phyloP scores from a whole-genome alignment of 257 asterid genomes.

The Petunia secreta region DNA sequence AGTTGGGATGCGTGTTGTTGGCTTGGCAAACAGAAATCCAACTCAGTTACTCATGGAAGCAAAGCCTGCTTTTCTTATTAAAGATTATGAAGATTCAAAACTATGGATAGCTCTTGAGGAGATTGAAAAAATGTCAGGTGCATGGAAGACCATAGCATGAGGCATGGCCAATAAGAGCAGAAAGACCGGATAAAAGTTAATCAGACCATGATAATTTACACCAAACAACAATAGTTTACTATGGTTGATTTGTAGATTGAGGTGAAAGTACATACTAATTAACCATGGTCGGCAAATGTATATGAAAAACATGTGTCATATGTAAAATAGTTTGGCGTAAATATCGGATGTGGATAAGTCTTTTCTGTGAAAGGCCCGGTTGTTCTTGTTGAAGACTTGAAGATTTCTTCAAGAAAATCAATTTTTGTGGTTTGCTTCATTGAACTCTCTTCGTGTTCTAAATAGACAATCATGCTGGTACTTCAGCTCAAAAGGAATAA shows the following conservation, averaged over 20 bases:
- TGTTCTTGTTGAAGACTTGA: background rate
- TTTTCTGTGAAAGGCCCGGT: background rate
- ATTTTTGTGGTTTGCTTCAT: no score
- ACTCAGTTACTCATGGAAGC: conserved; percentile 62
- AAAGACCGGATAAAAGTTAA: background rate
- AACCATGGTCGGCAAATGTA: background rate
- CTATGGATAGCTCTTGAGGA: conserved; percentile 73
- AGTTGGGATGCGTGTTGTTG: conserved; percentile 81
- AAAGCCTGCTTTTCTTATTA: conserved; percentile 71
- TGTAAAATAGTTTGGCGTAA: background rate
- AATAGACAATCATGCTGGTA: no score
- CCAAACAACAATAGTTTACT: background rate
- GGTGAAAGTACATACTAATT: background rate
- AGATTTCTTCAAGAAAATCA: background rate
- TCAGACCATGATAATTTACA: background rate
- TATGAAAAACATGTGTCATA: background rate
- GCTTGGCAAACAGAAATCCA: conserved; percentile 79
- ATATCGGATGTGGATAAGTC: background rate
- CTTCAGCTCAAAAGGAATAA: no score
- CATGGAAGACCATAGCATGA: conserved; percentile 27
- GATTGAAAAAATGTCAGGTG: conserved; percentile 49
- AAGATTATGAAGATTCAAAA: conserved; percentile 81
- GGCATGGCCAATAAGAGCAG: background rate
- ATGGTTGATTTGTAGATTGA: background rate
- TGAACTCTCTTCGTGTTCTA: no score